A percentile compares a stretch with the other conserved stretches of the same genome.
Evolutionary conservation across 208 protist genomes (phyloP).

Genomic region (Herpetomonas samuelpessoai): DNA sequence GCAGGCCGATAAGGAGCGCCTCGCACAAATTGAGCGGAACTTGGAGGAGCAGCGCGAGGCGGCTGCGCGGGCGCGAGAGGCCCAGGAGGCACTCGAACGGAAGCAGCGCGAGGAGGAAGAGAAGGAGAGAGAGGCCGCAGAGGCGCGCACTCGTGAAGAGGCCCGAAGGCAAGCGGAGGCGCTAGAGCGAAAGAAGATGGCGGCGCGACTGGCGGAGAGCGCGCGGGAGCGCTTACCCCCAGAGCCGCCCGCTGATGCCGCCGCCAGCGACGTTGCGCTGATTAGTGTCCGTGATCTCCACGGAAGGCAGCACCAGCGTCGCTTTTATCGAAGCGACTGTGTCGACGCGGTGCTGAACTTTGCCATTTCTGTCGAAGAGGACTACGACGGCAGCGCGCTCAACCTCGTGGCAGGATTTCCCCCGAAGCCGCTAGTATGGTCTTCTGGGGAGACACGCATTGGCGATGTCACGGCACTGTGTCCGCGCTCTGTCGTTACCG

Average conservation of each 20-base stretch:
- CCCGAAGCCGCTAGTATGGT: slow-evolving; percentile 39
- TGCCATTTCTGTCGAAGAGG: slow-evolving; percentile 55
- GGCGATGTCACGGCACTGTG: slow-evolving; percentile 49
- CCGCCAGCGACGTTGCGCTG: slow-evolving; percentile 21
- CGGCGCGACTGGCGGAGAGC: slow-evolving; percentile 9
- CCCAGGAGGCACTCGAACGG: slow-evolving; percentile 14
- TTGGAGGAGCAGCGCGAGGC: slow-evolving; percentile 17
- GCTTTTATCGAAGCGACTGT: slow-evolving; percentile 60
- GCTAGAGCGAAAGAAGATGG: slow-evolving; percentile 4
- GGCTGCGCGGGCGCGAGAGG: slow-evolving; percentile 20
- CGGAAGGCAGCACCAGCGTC: slow-evolving; percentile 45
- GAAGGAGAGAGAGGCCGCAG: slow-evolving; percentile 8
- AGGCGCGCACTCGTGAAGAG: slow-evolving; percentile 25
- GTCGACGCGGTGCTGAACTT: slow-evolving; percentile 51
- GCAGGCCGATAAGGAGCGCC: slow-evolving; percentile 46
- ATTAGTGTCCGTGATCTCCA: slow-evolving; percentile 50
- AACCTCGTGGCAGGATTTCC: slow-evolving; percentile 72
- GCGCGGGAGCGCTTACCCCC: slow-evolving; percentile 31
- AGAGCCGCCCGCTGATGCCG: slow-evolving; percentile 36
- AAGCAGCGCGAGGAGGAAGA: slow-evolving; percentile 22
- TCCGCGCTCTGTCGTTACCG: slow-evolving; percentile 60
- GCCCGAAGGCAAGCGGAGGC: slow-evolving; percentile 13
- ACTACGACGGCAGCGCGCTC: slow-evolving; percentile 34
- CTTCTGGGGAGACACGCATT: slow-evolving; percentile 33
- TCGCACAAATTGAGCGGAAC: slow-evolving; percentile 35